A percentile compares a stretch with the other conserved stretches of the same genome.
These are phyloP conservation scores for Trifolium pratense DNA, from an alignment of 306 rosid species.

Conservation along the genomic window DNA sequence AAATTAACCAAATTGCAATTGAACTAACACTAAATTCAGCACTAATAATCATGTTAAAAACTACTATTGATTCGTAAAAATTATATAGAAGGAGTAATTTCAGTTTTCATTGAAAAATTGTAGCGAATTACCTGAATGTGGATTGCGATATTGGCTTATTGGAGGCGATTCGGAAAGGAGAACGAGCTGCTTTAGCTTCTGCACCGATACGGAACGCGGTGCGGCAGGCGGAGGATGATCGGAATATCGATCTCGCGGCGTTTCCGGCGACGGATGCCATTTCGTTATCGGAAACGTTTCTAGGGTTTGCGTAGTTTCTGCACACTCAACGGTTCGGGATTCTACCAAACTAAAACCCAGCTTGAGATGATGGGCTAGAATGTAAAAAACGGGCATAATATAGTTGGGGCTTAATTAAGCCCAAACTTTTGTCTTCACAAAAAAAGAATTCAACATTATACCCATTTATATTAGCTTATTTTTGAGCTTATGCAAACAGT, in stretches of 20 bases:
- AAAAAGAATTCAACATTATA: too few species aligned
- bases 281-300: conserved; percentile 34
- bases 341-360: conserved; percentile 40
- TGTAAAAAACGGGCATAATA: not conserved
- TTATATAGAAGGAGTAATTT: not conserved
- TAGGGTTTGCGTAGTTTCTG: conserved; percentile 8
- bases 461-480: too few species aligned
- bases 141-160: conserved; percentile 56
- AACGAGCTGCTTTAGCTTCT: conserved; percentile 60
- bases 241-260: conserved; percentile 66
- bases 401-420: not conserved
- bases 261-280: conserved; percentile 72
- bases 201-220: conserved; percentile 57
- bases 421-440: not conserved
- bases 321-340: conserved; percentile 28
- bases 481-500: too few species aligned
- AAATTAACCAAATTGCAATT: not conserved
- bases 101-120: not conserved
- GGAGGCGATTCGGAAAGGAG: conserved; percentile 61
- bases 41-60: not conserved
- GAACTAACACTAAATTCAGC: not conserved
- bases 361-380: not conserved
- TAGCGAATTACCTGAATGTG: conserved; percentile 54
- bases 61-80: not conserved
- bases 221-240: conserved; percentile 60